Base-by-base conservation (phyloP, 352 stramenopile species). In the Globisporangium cystogenes region DNA sequence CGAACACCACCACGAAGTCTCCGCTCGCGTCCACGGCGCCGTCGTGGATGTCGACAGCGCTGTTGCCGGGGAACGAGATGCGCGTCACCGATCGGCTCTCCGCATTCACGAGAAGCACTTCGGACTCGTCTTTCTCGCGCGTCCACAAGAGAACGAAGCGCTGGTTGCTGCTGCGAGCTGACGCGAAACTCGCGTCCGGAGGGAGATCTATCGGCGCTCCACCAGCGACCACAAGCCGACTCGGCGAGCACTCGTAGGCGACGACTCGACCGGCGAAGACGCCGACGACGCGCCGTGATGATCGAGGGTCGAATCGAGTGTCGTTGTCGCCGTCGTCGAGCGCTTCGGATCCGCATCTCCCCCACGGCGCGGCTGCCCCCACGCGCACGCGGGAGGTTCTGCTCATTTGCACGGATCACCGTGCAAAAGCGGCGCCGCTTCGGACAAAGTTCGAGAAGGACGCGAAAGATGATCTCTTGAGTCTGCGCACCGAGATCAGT, bases 71-170 rank as follows among this genome's bases (percentile, higher is more conserved):
- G 10, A 53, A 3, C n/a, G 53, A 35, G 35, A 53, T 35, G 24
- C 35, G 39, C 44, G 27, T n/a, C 23, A 59, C 33, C 24, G 35
- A 39, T n/a, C 14, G 24, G 24, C 1, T 36, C 12, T 31, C 15
- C 23, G 27, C 2, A n/a, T 59, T 26, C 1, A 27, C 33, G 29
- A 53, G 12, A 37, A 40, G 44, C 11, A 47, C 43, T 8, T 31
- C 12, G 0, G 24, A 7, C 0, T 41, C 11, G n/a, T 21, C 12
- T 35, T 33, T 18, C 1, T 27, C 36, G 31, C 15, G 33, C 7
- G 37, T 48, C 53, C 53, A 53, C 43, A 52, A 23, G 6, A 59
- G 44, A 20, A 53, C 44, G 14, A 59, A 52, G 2, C 23, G 43
- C 35, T 45, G 16, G 5, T 24, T 7, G 5, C n/a, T 23, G 29